A percentile compares a stretch with the other conserved stretches of the same genome.
These are phyloP conservation scores for Erodium texanum DNA, from an alignment of 441 rosid genomes.

Conservation along the genomic window DNA sequence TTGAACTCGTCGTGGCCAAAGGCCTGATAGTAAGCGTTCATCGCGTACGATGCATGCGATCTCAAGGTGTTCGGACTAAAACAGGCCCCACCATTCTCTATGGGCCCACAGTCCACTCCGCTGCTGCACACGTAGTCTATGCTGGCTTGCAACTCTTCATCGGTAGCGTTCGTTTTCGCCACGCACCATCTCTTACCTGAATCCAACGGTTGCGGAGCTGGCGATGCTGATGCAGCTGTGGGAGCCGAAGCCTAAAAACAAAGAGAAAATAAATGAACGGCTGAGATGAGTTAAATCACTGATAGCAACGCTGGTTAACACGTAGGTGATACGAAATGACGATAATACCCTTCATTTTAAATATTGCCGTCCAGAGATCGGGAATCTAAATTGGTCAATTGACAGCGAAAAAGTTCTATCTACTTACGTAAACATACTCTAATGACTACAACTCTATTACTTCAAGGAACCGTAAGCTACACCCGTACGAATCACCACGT, in stretches of 20 bases:
- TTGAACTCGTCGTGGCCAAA: slow-evolving; percentile 34
- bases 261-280: too few relatives aligned
- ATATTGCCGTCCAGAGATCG: too few relatives aligned
- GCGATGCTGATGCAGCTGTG: background rate
- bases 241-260: background rate
- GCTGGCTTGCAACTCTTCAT: slow-evolving; percentile 44
- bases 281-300: too few relatives aligned
- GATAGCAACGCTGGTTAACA: too few relatives aligned
- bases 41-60: slow-evolving; percentile 56
- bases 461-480: too few relatives aligned
- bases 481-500: background rate
- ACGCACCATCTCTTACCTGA: slow-evolving; percentile 40
- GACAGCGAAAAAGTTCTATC: too few relatives aligned
- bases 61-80: slow-evolving; percentile 40
- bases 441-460: too few relatives aligned
- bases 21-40: slow-evolving; percentile 57
- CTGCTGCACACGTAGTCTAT: slow-evolving; percentile 56
- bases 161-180: slow-evolving; percentile 31
- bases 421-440: too few relatives aligned
- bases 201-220: background rate
- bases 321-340: too few relatives aligned
- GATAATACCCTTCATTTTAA: too few relatives aligned
- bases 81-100: slow-evolving; percentile 49
- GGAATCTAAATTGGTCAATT: too few relatives aligned
- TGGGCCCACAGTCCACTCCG: slow-evolving; percentile 41